Conservation (phyloP, 495 filamentous ascomycete genomes). For the Collariella sp. region DNA sequence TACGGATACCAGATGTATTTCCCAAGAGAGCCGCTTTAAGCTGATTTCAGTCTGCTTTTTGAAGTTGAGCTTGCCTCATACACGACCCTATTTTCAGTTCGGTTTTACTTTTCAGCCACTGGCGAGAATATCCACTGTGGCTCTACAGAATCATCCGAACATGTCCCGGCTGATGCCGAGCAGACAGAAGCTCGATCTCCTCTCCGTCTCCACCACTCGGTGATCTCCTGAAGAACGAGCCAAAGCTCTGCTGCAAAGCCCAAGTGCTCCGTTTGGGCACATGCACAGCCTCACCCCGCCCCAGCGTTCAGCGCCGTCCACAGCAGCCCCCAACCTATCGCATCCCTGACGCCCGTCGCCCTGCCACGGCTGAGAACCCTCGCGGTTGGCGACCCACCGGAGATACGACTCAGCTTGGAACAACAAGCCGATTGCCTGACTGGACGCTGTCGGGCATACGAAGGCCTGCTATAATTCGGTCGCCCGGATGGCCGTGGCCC, state of each 20-base stretch:
- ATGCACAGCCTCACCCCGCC: constrained; percentile 20
- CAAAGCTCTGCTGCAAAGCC: too few relatives aligned
- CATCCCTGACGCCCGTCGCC: background rate
- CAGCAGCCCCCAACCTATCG: constrained; percentile 14
- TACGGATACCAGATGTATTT: too few relatives aligned
- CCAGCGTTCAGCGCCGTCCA: constrained; percentile 7
- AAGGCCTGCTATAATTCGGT: background rate
- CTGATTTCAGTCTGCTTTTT: too few relatives aligned
- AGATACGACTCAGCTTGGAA: background rate
- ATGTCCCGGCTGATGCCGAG: too few relatives aligned
- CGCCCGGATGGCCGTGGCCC: background rate
- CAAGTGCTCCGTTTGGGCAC: too few relatives aligned
- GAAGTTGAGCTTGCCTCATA: background rate
- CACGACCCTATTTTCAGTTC: background rate
- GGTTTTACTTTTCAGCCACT: too few relatives aligned
- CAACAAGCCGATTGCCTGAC: background rate
- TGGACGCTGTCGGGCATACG: background rate
- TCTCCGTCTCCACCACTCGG: too few relatives aligned
- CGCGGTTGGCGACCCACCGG: constrained; percentile 3
- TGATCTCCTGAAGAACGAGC: too few relatives aligned
- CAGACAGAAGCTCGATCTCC: too few relatives aligned
- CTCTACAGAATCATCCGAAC: too few relatives aligned
- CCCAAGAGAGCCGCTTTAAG: too few relatives aligned
- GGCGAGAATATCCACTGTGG: too few relatives aligned
- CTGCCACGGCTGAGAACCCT: constrained; percentile 10